These are phyloP conservation scores for Zymoseptoria pseudotritici DNA, from an alignment of 2,329 filamentous ascomycete genomes.

Conservation along the genomic window DNA sequence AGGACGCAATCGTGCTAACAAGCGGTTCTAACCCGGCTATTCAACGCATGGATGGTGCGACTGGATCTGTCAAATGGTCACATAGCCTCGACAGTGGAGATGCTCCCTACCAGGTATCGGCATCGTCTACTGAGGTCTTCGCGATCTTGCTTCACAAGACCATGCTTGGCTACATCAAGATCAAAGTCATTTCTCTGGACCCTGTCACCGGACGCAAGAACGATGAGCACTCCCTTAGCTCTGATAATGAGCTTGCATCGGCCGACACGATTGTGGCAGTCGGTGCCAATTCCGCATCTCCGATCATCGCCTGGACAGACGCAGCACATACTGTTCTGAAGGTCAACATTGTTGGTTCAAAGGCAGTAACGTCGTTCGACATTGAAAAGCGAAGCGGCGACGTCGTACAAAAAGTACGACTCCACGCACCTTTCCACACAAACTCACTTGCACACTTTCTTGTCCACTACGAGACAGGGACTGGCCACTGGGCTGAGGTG, in stretches of 20 bases:
- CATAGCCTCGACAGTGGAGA: slow-evolving; percentile 58
- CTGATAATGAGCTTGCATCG: slow-evolving; percentile 64
- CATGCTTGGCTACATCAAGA: slow-evolving; percentile 60
- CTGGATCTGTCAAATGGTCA: slow-evolving; percentile 73
- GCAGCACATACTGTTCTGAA: slow-evolving; percentile 54
- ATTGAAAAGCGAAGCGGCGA: slow-evolving; percentile 32
- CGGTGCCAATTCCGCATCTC: slow-evolving; percentile 66
- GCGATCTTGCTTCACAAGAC: slow-evolving; percentile 66
- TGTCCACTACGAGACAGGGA: slow-evolving; percentile 66
- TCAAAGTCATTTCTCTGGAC: slow-evolving; percentile 70
- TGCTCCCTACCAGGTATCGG: slow-evolving; percentile 66
- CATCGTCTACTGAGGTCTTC: slow-evolving; percentile 61
- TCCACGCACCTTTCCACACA: slow-evolving; percentile 67
- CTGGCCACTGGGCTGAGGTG: slow-evolving; percentile 73
- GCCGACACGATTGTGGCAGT: slow-evolving; percentile 63
- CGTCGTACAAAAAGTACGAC: slow-evolving; percentile 44
- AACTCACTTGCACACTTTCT: slow-evolving; percentile 76
- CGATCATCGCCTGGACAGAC: slow-evolving; percentile 70
- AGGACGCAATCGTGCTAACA: slow-evolving; percentile 66
- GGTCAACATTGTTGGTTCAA: slow-evolving; percentile 59
- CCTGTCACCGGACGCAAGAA: slow-evolving; percentile 62
- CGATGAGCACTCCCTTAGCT: slow-evolving; percentile 63
- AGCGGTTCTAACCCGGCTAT: slow-evolving; percentile 52
- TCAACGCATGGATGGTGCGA: slow-evolving; percentile 63
- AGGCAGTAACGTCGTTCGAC: slow-evolving; percentile 36